Percentiles rank a stretch among this genome's conserved stretches.
Conservation (phyloP, 768 basidiomycete genomes). For the Suillus luteus region DNA sequence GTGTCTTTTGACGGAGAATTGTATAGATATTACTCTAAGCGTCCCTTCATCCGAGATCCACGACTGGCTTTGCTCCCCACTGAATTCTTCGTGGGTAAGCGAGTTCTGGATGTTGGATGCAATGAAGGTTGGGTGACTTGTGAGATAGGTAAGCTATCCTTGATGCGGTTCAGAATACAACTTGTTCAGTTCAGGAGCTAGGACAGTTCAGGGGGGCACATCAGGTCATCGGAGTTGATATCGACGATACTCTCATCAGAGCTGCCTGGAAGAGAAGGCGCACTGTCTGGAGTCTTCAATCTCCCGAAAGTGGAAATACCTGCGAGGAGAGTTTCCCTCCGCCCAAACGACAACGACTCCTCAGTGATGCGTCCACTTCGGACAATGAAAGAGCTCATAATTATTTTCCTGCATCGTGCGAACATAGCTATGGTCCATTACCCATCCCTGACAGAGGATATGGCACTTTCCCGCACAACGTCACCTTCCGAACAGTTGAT, state of each 20-base stretch:
- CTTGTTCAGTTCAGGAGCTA: constrained; percentile 28
- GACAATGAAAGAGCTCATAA: constrained; percentile 22
- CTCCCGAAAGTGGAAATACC: constrained; percentile 12
- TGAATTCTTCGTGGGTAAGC: constrained; percentile 51
- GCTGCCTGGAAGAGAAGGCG: constrained; percentile 75
- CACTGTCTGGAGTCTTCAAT: constrained; percentile 70
- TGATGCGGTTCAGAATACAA: background rate
- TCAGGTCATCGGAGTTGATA: constrained; percentile 83
- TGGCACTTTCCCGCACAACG: constrained; percentile 72
- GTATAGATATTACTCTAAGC: constrained; percentile 75
- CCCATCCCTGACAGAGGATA: constrained; percentile 55
- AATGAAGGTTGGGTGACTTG: constrained; percentile 87
- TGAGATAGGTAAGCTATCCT: constrained; percentile 65
- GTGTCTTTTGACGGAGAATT: constrained; percentile 4
- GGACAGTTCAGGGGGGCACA: constrained; percentile 65
- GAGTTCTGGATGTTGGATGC: constrained; percentile 82
- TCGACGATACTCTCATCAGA: constrained; percentile 74
- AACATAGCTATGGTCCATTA: constrained; percentile 73
- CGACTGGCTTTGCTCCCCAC: constrained; percentile 64
- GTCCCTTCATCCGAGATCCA: constrained; percentile 59
- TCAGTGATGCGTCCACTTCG: constrained; percentile 11
- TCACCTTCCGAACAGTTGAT: constrained; percentile 70
- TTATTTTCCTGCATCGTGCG: constrained; percentile 79
- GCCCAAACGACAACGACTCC: constrained; percentile 18
- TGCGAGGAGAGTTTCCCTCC: background rate